Evolutionary conservation across 2,329 filamentous ascomycete species (phyloP), one percentile per base, ranked within the genome.

Genomic region (Knufia petricola): DNA sequence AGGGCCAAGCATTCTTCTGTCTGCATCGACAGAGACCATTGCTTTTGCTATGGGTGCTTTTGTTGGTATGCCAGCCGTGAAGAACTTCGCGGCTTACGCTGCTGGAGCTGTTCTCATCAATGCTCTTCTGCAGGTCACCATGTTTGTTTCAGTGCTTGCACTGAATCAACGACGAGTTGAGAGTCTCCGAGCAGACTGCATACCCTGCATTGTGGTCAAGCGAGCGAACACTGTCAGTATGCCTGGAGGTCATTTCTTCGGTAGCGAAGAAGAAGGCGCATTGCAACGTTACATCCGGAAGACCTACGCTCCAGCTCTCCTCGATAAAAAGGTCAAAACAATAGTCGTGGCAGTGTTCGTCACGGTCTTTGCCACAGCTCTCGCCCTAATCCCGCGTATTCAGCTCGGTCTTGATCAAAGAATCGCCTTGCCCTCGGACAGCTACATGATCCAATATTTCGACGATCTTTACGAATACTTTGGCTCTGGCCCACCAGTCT

Each of bases 81-180:
- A 88, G 54, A 98, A 98, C 66, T 98, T 98, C 67, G 94, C 92
- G 13, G 82, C 90, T 2, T 98, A 98, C 63, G 92, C 92, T 10
- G 89, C 92, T 1, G 92, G 92, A 44, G 92, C 92, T 9, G 92
- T 98, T 9, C 82, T 96, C 59, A 90, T 98, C 73, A 98, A 98
- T 63, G 94, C 94, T 0, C 65, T 96, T n/a, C 72, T 98, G 4
- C 92, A 98, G 65, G 84, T 96, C 57, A 98, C 94, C 1, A 90
- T 96, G 81, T 98, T 98, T 62, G 78, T 95, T 32, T 90, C 94
- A 1, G 84, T 96, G 2, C 75, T 98, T 6, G 81, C 89, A 1
- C 75, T 95, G 50, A 98, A 98, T 61, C 92, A 98, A 67, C 79
- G 81, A 62, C 79, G 94, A 7, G 89, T 94, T 1, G 90, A 98